Evolutionary conservation across 768 basidiomycete species (phyloP).

Genomic region (Mrakia blollopis): DNA sequence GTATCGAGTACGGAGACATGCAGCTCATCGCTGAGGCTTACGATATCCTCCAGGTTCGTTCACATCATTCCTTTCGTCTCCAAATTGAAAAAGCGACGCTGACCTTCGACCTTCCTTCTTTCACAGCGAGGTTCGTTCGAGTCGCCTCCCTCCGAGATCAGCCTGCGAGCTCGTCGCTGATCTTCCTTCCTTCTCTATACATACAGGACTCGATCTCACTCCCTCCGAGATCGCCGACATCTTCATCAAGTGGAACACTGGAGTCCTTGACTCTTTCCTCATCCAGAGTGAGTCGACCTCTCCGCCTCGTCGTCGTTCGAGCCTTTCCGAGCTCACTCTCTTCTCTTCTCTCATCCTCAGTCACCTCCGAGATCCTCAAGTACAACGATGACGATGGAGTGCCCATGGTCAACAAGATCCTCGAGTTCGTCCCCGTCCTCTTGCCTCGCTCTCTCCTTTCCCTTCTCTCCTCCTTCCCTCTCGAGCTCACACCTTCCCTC

Average conservation of each 20-base stretch:
- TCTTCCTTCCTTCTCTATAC: neutral
- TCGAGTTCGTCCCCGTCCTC: slow-evolving; percentile 52
- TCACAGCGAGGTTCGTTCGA: slow-evolving; percentile 3
- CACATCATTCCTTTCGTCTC: neutral
- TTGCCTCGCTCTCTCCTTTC: neutral
- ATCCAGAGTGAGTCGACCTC: slow-evolving; percentile 60
- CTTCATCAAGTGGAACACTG: slow-evolving; percentile 85
- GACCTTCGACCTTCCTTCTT: neutral
- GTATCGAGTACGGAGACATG: slow-evolving; percentile 99
- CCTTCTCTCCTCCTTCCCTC: neutral
- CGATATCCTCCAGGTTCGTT: slow-evolving; percentile 67
- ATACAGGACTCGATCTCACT: slow-evolving; percentile 73
- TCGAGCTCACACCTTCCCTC: neutral
- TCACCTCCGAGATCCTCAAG: slow-evolving; percentile 81
- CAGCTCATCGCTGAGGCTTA: slow-evolving; percentile 98
- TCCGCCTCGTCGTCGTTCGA: neutral
- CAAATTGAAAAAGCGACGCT: neutral
- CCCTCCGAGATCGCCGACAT: slow-evolving; percentile 92
- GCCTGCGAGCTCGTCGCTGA: neutral
- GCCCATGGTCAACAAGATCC: slow-evolving; percentile 86
- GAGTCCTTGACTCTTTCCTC: slow-evolving; percentile 98
- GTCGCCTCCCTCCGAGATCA: neutral
- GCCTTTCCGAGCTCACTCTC: neutral
- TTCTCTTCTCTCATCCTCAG: neutral
- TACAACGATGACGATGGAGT: slow-evolving; percentile 94